Evolutionary conservation across 768 basidiomycete genomes (phyloP).

Genomic region (Lepiota brunneoincarnata): DNA sequence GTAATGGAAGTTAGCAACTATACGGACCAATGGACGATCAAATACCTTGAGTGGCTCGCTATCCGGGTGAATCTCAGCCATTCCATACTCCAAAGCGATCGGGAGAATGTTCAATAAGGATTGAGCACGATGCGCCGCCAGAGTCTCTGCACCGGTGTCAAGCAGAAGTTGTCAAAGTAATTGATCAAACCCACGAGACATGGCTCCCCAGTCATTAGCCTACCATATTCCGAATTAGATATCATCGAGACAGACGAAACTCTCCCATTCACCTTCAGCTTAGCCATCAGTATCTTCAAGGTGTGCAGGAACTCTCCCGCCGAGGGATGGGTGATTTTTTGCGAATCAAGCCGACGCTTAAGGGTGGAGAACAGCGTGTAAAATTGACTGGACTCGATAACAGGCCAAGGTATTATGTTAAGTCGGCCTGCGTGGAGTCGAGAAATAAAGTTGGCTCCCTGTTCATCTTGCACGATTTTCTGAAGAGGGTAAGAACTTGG

Average conservation of each 20-base stretch:
- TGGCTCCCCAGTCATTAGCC: constrained; percentile 65
- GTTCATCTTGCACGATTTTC: constrained; percentile 61
- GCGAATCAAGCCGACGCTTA: constrained; percentile 45
- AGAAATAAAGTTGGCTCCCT: constrained; percentile 61
- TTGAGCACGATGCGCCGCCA: constrained; percentile 47
- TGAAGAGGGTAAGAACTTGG: constrained; percentile 19
- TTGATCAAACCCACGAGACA: constrained; percentile 46
- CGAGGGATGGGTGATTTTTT: constrained; percentile 43
- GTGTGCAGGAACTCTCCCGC: constrained; percentile 55
- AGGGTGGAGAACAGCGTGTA: constrained; percentile 51
- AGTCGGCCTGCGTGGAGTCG: constrained; percentile 54
- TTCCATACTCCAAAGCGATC: constrained; percentile 47
- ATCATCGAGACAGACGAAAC: not conserved
- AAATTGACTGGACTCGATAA: constrained; percentile 61
- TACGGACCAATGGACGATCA: not conserved
- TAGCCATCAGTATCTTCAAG: constrained; percentile 66
- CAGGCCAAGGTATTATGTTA: constrained; percentile 64
- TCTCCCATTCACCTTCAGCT: constrained; percentile 45
- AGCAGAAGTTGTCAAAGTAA: not conserved
- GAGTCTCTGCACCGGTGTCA: constrained; percentile 34
- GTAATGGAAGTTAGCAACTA: not conserved
- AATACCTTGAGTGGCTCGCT: constrained; percentile 49
- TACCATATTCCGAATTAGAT: constrained; percentile 16
- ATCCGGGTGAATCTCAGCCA: constrained; percentile 41
- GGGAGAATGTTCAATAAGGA: constrained; percentile 38